A percentile compares a stretch with the other conserved stretches of the same genome.
Conservation (phyloP, 148 eudicot species). For the Rhododendron molle region DNA sequence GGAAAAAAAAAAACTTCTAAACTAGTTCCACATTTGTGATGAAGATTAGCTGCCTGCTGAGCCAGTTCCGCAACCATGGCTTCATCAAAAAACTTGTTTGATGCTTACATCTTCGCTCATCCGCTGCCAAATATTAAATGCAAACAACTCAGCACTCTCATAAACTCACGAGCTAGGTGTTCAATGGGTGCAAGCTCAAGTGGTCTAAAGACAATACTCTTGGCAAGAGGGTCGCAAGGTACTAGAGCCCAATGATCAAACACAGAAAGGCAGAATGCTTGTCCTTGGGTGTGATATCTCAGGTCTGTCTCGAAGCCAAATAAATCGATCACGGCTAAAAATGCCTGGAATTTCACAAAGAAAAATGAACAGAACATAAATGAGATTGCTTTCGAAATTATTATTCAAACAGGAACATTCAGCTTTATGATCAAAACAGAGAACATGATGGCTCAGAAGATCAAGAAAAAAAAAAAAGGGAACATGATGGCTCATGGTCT, state of each 20-base stretch:
- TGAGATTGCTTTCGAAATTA: background rate
- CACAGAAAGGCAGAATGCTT: conserved; percentile 80
- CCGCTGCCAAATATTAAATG: conserved; percentile 45
- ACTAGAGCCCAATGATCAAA: conserved; percentile 99
- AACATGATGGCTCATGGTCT: background rate
- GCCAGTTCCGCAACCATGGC: conserved; percentile 95
- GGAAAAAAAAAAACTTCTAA: too few relatives aligned
- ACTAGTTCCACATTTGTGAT: conserved; percentile 48
- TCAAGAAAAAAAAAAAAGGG: too few relatives aligned
- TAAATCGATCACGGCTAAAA: conserved; percentile 89
- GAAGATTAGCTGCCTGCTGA: conserved; percentile 87
- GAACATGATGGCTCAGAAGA: background rate
- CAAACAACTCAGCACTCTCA: background rate
- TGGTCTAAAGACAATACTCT: conserved; percentile 82
- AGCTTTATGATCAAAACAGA: background rate
- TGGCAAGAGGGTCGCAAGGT: conserved; percentile 96
- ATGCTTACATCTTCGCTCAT: conserved; percentile 99
- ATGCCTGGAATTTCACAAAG: conserved; percentile 42
- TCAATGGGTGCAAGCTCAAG: conserved; percentile 94
- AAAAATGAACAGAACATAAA: background rate
- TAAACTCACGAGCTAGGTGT: conserved; percentile 89
- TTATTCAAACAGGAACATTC: background rate
- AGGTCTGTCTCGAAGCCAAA: conserved; percentile 97
- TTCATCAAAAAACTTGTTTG: conserved; percentile 80
- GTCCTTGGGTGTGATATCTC: conserved; percentile 99